Conservation (phyloP, 495 filamentous ascomycete genomes). For the Lepraria neglecta region DNA sequence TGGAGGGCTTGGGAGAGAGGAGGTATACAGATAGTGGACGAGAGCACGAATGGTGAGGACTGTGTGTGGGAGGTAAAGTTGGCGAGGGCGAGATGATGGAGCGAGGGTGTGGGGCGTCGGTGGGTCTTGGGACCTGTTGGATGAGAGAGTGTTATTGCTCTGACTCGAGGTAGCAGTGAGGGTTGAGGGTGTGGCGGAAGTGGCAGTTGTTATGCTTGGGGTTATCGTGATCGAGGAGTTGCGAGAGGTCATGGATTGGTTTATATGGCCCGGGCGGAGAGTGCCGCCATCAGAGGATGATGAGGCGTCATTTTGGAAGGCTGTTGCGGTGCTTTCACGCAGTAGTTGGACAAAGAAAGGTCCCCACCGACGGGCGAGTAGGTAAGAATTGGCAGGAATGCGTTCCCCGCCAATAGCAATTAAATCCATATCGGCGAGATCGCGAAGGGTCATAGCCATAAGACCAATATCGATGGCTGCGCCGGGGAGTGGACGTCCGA, state of each 20-base stretch:
- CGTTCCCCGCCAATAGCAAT: conserved; percentile 83
- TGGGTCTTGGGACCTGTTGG: conserved; percentile 37
- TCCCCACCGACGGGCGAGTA: conserved; percentile 84
- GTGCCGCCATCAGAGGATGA: conserved; percentile 43
- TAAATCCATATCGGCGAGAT: conserved; percentile 96
- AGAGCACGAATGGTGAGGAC: conserved; percentile 79
- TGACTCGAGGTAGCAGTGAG: conserved; percentile 38
- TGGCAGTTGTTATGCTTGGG: conserved; percentile 56
- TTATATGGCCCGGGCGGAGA: conserved; percentile 40
- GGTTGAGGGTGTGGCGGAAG: conserved; percentile 52
- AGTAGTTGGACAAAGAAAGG: conserved; percentile 90
- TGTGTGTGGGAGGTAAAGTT: conserved; percentile 90
- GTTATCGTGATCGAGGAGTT: conserved; percentile 85
- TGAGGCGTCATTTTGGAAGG: conserved; percentile 23
- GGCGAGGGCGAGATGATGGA: conserved; percentile 69
- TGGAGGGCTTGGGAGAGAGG: conserved; percentile 65
- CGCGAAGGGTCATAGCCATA: conserved; percentile 66
- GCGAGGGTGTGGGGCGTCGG: conserved; percentile 49
- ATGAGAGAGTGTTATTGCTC: conserved; percentile 26
- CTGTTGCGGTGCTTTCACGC: conserved; percentile 58
- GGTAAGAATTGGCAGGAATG: conserved; percentile 85
- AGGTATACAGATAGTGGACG: conserved; percentile 89
- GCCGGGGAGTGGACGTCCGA: conserved; percentile 59
- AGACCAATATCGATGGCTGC: conserved; percentile 82
- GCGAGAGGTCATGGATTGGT: conserved; percentile 44